Conservation (phyloP, 1,139 yeast genomes). For the Yamadazyma trypodendri region DNA sequence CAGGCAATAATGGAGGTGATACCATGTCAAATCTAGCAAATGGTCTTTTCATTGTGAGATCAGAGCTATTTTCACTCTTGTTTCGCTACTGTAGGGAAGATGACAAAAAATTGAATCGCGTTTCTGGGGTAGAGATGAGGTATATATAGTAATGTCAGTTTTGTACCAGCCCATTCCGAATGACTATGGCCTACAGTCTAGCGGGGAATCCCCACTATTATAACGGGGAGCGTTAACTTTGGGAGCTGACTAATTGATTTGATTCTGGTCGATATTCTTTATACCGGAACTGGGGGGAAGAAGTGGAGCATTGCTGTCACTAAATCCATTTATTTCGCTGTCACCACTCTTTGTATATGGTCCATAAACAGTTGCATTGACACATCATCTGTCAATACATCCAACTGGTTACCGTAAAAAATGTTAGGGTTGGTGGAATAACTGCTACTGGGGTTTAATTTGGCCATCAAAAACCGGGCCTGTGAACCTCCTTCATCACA, state of each 20-base stretch:
- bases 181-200: too few relatives aligned
- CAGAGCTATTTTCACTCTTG: neutral
- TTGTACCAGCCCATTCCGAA: too few relatives aligned
- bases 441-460: constrained; percentile 69
- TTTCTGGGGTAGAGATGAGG: constrained; percentile 3
- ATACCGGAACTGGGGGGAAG: too few relatives aligned
- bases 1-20: neutral
- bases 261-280: too few relatives aligned
- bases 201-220: too few relatives aligned
- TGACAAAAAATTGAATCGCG: neutral
- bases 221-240: too few relatives aligned
- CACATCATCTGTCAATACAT: constrained; percentile 67
- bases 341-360: constrained; percentile 43
- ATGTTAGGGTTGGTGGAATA: constrained; percentile 45
- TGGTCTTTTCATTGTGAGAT: neutral
- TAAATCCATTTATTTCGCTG: constrained; percentile 18
- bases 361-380: constrained; percentile 70
- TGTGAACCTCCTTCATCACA: constrained; percentile 81
- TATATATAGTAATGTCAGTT: too few relatives aligned
- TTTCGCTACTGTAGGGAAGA: neutral
- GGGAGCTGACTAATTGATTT: too few relatives aligned
- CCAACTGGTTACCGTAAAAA: constrained; percentile 30
- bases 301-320: too few relatives aligned
- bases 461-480: constrained; percentile 73
- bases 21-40: neutral